phyloP scores from a whole-genome alignment of 805 yeast species.

The Candida mattraensis region DNA sequence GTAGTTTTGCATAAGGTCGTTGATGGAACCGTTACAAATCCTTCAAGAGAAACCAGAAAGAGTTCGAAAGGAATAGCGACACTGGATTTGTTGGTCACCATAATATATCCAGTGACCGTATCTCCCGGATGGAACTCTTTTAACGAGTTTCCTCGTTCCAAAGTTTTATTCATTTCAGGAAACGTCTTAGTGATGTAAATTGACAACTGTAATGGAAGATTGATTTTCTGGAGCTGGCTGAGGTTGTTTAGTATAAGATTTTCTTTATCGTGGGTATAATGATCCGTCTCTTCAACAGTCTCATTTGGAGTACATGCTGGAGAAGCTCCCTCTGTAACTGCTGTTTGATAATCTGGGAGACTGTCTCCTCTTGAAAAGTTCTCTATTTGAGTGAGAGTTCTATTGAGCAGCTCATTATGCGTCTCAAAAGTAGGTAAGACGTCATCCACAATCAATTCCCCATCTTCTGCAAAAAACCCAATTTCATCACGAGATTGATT shows the following conservation, averaged over 20 bases:
- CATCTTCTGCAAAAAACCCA: too few species aligned
- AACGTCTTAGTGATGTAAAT: slow-evolving; percentile 41
- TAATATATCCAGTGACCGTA: slow-evolving; percentile 54
- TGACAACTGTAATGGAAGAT: slow-evolving; percentile 21
- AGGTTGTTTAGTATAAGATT: slow-evolving; percentile 25
- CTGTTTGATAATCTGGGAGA: slow-evolving; percentile 19
- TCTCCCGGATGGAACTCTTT: slow-evolving; percentile 67
- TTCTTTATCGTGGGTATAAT: slow-evolving; percentile 15
- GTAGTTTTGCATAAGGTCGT: slow-evolving; percentile 7
- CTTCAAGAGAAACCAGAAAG: slow-evolving; percentile 58
- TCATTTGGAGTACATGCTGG: slow-evolving; percentile 3
- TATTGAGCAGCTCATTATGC: slow-evolving; percentile 43
- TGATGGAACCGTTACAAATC: slow-evolving; percentile 32
- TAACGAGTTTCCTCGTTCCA: slow-evolving; percentile 33
- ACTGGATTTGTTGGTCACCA: slow-evolving; percentile 39
- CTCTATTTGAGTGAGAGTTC: slow-evolving; percentile 21
- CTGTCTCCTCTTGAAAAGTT: slow-evolving; percentile 4
- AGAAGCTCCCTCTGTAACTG: slow-evolving; percentile 9
- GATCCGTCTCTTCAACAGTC: neutral
- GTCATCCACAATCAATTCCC: slow-evolving; percentile 40
- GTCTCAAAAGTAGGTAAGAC: slow-evolving; percentile 68
- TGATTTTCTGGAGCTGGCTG: slow-evolving; percentile 19
- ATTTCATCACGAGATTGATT: too few species aligned
- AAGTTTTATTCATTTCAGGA: slow-evolving; percentile 30
- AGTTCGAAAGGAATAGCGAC: slow-evolving; percentile 52